These are phyloP conservation scores for Wolfiporia cocos DNA, from an alignment of 1,284 basidiomycete genomes.

Conservation along the genomic window DNA sequence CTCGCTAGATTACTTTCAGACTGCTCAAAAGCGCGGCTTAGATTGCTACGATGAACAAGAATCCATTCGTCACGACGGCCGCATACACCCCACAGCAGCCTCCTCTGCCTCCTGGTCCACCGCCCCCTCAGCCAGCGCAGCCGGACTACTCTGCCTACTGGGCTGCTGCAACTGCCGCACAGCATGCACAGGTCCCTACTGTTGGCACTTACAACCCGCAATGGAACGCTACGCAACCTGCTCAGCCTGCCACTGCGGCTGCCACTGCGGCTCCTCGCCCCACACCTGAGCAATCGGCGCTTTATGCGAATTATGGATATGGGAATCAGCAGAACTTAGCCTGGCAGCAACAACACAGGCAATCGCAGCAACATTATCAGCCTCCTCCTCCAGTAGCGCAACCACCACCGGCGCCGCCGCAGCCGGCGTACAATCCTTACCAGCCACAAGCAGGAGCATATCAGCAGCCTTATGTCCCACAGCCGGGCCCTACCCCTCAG, in stretches of 20 bases:
- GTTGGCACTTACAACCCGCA: slow-evolving; percentile 50
- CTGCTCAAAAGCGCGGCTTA: slow-evolving; percentile 1
- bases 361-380: slow-evolving; percentile 43
- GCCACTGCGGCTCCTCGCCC: slow-evolving; percentile 52
- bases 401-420: slow-evolving; percentile 42
- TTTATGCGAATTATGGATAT: slow-evolving; percentile 84
- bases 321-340: slow-evolving; percentile 47
- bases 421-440: slow-evolving; percentile 65
- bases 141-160: slow-evolving; percentile 75
- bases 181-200: slow-evolving; percentile 38
- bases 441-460: slow-evolving; percentile 63
- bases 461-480: slow-evolving; percentile 62
- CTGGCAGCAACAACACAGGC: slow-evolving; percentile 62
- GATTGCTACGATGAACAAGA: slow-evolving; percentile 59
- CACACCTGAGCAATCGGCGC: slow-evolving; percentile 63
- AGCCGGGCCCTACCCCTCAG: slow-evolving; percentile 40
- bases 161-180: slow-evolving; percentile 51
- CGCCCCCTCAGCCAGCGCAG: slow-evolving; percentile 60
- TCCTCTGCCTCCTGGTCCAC: slow-evolving; percentile 72
- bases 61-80: slow-evolving; percentile 67
- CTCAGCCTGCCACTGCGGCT: slow-evolving; percentile 29
- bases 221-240: slow-evolving; percentile 55
- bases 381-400: slow-evolving; percentile 46
- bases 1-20: too few relatives aligned
- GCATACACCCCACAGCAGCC: slow-evolving; percentile 65